Evolutionary conservation across 768 basidiomycete genomes (phyloP), one percentile per base, ranked within the genome.

Genomic region (Suillus cothurnatus): DNA sequence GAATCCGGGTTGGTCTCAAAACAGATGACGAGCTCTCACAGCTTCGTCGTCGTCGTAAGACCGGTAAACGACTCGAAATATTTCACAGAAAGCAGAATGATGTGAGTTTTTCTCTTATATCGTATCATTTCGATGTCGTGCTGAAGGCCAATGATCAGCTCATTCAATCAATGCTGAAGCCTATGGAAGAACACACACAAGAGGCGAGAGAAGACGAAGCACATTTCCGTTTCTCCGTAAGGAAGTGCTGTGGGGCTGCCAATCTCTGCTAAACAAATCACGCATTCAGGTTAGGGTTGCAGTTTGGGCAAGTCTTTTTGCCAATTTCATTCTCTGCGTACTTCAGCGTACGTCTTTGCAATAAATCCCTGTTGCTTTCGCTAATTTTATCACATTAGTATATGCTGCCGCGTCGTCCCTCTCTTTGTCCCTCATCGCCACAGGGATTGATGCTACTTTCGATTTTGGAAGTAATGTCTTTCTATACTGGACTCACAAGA

Each of bases 381-480:
- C 53, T 32, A 32, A 45, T 34, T 61, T 41, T 50, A 12, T 17
- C 15, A 47, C 19, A 32, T 53, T 21, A 95, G 93, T 99, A 71
- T 99, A 98, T 73, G 97, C 93, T 15, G 97, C 97, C 15, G 83
- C 93, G 61, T 92, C 92, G 2, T 90, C 94, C 2, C 67, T 85
- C 5, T 97, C 94, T 0, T 80, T 98, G 6, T 94, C 95, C 5
- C 81, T 98, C 59, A 85, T 98, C 65, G 94, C 95, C 14, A 97
- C 95, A 2, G 91, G 85, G 11, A 91, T 96, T 72, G 97, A 99
- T 74, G 88, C 95, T 15, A 81, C 92, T 19, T 93, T 90, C 71
- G 94, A 95, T 73, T 82, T 93, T 67, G 90, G 90, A 53, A 93
- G 92, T 72, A 95, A 94, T 70, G 74, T 94, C 53, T 80, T 95